Evolutionary conservation across 2,329 filamentous ascomycete species (phyloP), one percentile per base, ranked within the genome.

Genomic region (Trichoderma hamatum): DNA sequence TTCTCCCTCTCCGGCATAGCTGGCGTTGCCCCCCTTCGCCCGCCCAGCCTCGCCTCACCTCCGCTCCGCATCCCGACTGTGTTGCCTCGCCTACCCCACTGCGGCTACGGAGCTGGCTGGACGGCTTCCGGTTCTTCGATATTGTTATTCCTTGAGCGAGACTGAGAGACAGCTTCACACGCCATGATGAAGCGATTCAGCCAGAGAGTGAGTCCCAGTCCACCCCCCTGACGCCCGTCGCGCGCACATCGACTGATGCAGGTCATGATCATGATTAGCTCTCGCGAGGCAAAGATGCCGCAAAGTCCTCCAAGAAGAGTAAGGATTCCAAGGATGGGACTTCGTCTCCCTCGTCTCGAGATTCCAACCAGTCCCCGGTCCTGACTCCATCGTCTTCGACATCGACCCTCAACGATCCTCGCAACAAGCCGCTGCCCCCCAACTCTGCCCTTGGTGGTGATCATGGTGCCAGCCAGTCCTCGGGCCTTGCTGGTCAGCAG

Each of bases 161-260:
- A 54, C 46, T 24, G 58, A 49, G 34, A 49, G 10, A 54, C 21
- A 61, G 46, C 28, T 60, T 70, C 60, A 70, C 68, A 21, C 82
- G 81, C 24, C 82, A 92, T 87, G 83, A 97, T 98, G 95, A 97
- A 97, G 86, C 92, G 93, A 81, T 97, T 98, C 83, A 92, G 94
- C 84, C 93, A 97, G 86, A 93, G 92, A 91, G 94, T 75, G 52
- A 71, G 74, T 74, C 5, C 16, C 67, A 9, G 39, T 24, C 46
- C 46, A 11, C 19, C 39, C 67, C 36, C 61, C 64, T 52, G 30
- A 67, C 54, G 39, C 66, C 21, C 16, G 46, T 34, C 30, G 39
- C 32, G 49, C 71, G 73, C 76, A 71, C 54, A 30, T 26, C 46
- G 10, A 36, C 69, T 72, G 60, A 69, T 55, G n/a, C 52, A 36